phyloP scores from a whole-genome alignment of 2,329 filamentous ascomycete genomes.

The Verticillium isaacii region DNA sequence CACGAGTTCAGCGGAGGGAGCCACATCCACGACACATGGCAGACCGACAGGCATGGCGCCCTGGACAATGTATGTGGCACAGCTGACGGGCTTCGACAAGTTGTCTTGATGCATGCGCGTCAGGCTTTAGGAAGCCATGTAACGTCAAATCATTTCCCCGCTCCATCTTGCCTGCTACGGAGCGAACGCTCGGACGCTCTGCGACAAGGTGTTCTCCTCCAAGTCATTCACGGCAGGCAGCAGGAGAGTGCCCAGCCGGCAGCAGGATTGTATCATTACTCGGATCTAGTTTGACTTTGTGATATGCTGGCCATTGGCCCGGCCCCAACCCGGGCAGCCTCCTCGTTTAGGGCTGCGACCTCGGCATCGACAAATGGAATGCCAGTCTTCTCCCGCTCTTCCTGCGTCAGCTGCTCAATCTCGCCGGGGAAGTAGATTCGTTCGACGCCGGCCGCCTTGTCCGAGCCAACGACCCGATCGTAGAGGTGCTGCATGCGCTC shows the following conservation, averaged over 20 bases:
- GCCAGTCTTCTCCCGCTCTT: constrained; percentile 45
- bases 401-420: constrained; percentile 51
- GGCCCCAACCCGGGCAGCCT: constrained; percentile 42
- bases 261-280: background rate
- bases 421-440: constrained; percentile 59
- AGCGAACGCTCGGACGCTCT: background rate
- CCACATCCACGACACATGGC: background rate
- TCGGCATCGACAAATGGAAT: constrained; percentile 56
- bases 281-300: background rate
- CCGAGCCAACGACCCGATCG: constrained; percentile 45
- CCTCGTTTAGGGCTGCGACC: constrained; percentile 49
- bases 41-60: background rate
- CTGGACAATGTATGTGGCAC: background rate
- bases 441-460: constrained; percentile 51
- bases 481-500: constrained; percentile 54
- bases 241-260: background rate
- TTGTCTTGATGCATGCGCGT: background rate
- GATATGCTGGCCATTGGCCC: background rate
- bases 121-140: background rate
- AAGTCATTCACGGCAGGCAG: background rate
- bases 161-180: background rate
- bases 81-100: background rate
- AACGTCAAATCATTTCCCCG: background rate
- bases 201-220: background rate
- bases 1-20: background rate